Conservation (phyloP, 2,329 filamentous ascomycete species). For the Colletotrichum karsti region DNA sequence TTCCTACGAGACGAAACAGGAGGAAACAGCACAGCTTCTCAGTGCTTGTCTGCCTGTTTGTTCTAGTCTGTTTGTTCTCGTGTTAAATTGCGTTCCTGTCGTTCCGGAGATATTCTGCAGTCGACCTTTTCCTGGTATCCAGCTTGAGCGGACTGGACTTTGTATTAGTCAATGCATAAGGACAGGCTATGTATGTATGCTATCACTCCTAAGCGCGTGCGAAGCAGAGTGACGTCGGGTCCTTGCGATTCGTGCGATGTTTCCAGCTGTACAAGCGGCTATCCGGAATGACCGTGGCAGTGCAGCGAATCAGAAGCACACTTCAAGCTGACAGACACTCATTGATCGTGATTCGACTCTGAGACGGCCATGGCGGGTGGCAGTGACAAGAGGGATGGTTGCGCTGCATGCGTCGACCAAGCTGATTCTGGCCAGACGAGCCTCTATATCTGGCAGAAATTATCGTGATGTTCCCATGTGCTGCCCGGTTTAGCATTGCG, state of each 20-base stretch:
- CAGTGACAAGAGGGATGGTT: not conserved
- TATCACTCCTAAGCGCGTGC: not conserved
- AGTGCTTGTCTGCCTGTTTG: too few relatives aligned
- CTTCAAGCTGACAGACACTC: not conserved
- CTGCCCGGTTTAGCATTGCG: not conserved
- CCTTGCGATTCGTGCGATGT: not conserved
- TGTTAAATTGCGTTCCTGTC: too few relatives aligned
- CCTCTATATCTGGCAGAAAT: not conserved
- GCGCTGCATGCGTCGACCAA: not conserved
- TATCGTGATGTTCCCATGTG: not conserved
- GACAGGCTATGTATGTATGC: too few relatives aligned
- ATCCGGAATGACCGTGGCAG: conserved; percentile 1
- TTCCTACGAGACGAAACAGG: too few relatives aligned
- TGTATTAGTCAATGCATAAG: too few relatives aligned
- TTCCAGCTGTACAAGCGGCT: not conserved
- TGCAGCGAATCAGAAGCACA: not conserved
- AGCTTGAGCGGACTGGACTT: too few relatives aligned
- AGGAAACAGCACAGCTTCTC: too few relatives aligned
- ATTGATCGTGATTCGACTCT: not conserved
- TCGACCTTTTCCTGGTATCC: too few relatives aligned
- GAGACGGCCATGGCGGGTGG: not conserved
- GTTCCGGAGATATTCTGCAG: too few relatives aligned
- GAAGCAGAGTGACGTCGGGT: not conserved
- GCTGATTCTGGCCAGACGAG: not conserved
- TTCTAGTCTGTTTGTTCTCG: too few relatives aligned